Conservation (phyloP, 2,329 filamentous ascomycete species). For the Nothophaeocryptopus gaeumannii region DNA sequence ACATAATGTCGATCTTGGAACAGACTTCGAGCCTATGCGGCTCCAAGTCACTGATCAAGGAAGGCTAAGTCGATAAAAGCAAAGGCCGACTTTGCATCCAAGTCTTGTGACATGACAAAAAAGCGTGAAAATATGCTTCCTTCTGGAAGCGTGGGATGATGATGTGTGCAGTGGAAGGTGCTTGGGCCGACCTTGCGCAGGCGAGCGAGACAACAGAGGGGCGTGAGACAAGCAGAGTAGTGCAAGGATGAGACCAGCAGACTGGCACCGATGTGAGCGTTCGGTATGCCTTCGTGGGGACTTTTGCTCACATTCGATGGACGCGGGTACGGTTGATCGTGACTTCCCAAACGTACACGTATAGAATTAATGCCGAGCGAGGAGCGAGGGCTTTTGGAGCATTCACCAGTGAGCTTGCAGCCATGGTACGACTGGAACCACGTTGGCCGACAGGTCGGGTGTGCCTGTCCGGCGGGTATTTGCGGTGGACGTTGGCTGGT, state of each 20-base stretch:
- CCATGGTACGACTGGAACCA: conserved; percentile 21
- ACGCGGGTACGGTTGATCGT: not conserved
- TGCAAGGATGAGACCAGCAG: conserved; percentile 9
- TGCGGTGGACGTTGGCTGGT: conserved; percentile 6
- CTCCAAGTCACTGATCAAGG: not conserved
- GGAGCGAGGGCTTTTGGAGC: conserved; percentile 1
- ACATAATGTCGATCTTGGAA: conserved; percentile 12
- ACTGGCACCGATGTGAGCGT: conserved; percentile 2
- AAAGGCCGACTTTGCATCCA: not conserved
- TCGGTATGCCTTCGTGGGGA: not conserved
- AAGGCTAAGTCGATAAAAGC: not conserved
- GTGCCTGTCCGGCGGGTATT: conserved; percentile 11
- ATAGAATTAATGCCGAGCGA: conserved; percentile 6
- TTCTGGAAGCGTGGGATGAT: conserved; percentile 19
- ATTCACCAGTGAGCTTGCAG: conserved; percentile 11
- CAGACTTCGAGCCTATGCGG: not conserved
- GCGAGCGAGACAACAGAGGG: not conserved
- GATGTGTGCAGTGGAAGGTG: conserved; percentile 6
- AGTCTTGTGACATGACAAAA: conserved; percentile 15
- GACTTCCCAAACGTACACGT: conserved; percentile 1
- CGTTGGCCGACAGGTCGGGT: conserved; percentile 14
- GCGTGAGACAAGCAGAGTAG: not conserved
- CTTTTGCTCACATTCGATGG: conserved; percentile 9
- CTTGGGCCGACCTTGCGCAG: not conserved
- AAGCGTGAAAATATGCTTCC: conserved; percentile 6